phyloP scores from a whole-genome alignment of 2,329 filamentous ascomycete species.

The Thermothelomyces thermophilus region DNA sequence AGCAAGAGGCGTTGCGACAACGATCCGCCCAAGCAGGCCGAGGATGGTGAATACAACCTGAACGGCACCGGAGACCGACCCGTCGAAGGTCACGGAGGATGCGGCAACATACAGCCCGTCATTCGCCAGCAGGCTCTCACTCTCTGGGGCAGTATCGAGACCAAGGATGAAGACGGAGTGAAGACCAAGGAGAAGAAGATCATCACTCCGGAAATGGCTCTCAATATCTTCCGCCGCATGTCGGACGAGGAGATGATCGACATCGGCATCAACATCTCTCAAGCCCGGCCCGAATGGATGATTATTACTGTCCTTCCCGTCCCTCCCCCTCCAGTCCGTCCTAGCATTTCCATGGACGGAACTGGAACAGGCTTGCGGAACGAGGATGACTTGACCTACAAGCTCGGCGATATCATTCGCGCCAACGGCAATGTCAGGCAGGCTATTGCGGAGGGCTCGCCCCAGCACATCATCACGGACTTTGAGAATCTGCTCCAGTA shows the following conservation, averaged over 20 bases:
- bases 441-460: conserved; percentile 84
- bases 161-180: conserved; percentile 67
- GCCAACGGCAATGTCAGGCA: conserved; percentile 93
- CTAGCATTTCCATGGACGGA: conserved; percentile 95
- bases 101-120: conserved; percentile 82
- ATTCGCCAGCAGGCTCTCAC: conserved; percentile 83
- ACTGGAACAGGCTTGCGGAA: conserved; percentile 87
- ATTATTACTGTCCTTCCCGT: conserved; percentile 91
- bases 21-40: conserved; percentile 60
- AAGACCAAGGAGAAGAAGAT: conserved; percentile 70
- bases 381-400: conserved; percentile 99
- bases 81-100: conserved; percentile 72
- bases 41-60: conserved; percentile 61
- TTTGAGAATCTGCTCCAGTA: conserved; percentile 92
- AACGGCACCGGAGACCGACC: conserved; percentile 44
- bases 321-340: conserved; percentile 88
- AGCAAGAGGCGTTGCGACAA: conserved; percentile 79
- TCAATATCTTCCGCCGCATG: conserved; percentile 82
- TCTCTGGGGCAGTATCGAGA: conserved; percentile 69
- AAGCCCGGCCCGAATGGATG: conserved; percentile 98
- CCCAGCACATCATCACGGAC: conserved; percentile 82
- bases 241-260: conserved; percentile 72
- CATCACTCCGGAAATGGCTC: conserved; percentile 77
- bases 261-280: conserved; percentile 89
- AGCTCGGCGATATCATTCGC: conserved; percentile 95